Base-by-base conservation (phyloP, 83 land plant genomes). In the Diphasiastrum complanatum region DNA sequence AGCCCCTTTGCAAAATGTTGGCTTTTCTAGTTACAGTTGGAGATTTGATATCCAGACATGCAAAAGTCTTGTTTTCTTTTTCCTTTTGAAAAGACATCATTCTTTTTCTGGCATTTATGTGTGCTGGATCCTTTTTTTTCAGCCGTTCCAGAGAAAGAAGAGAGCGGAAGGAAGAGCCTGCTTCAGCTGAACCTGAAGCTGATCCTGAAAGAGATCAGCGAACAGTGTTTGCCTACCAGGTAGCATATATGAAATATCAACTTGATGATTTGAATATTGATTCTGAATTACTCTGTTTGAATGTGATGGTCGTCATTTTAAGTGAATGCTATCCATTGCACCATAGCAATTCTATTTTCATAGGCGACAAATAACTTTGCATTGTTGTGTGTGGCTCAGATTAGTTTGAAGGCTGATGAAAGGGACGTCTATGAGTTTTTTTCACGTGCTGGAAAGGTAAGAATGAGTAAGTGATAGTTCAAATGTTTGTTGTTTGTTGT, bases 181-280 rank as follows among this genome's bases (percentile, higher is more conserved):
- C 54, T 64, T 54, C 64, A 30, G 61, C 60, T 40, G 97, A 92
- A 78, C 95, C 95, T 51, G 97, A 92, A 70, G 97, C 84, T 67
- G 97, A 92, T 70, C 97, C 97, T 28, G 97, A 92, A 62, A 58
- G 97, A 57, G 97, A 92, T 66, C 97, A 92, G 61, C 74, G 97
- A 60, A 92, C 97, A 56, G 97, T 92, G 19, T 92, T 92, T 81
- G 97, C 97, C 18, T 92, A 85, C 49, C 97, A 92, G 97, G 97
- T 87, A 27, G 6, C 23, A 18, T 8, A 16, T 47, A 6, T 43
- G 45, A 2, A n/a, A 30, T 54, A 29, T 12, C 33, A 37, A 20
- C 18, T n/a, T 31, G 26, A 10, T 43, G 23, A 27, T 23, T 52
- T 5, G 29, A 11, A 35, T 27, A 4, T 40, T 51, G 33, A 2